These are phyloP conservation scores for Gossypium stocksii DNA, from an alignment of 345 rosid genomes.

Conservation along the genomic window DNA sequence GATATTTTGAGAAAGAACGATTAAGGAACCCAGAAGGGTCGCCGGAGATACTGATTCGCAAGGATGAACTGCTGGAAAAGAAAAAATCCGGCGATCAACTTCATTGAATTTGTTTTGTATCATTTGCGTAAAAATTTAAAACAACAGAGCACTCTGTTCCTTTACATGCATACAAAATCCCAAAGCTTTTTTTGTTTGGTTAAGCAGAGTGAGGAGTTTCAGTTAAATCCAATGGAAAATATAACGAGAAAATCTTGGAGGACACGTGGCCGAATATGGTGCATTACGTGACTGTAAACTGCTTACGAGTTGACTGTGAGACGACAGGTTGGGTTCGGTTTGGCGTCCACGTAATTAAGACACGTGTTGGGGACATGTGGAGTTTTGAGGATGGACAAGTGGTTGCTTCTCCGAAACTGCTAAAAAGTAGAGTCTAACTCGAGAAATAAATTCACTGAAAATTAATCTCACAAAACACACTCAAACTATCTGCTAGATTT, in stretches of 20 bases:
- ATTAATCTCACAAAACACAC: neutral
- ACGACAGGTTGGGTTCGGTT: constrained; percentile 6
- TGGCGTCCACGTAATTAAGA: constrained; percentile 4
- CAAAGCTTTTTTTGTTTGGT: neutral
- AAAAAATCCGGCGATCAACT: constrained; percentile 53
- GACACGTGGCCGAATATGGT: constrained; percentile 37
- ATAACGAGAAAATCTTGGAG: neutral
- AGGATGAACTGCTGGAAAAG: constrained; percentile 74
- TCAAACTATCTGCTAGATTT: too few relatives aligned
- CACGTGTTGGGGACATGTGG: constrained; percentile 39
- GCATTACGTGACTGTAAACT: neutral
- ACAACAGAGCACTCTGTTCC: constrained; percentile 1
- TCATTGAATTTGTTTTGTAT: constrained; percentile 28
- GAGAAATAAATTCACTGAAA: neutral
- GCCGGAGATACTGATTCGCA: constrained; percentile 46
- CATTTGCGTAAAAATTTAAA: constrained; percentile 20
- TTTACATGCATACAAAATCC: neutral
- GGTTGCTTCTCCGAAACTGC: constrained; percentile 31
- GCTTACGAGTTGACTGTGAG: constrained; percentile 12
- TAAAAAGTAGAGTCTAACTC: neutral
- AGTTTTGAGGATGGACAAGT: neutral
- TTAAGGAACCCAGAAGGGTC: constrained; percentile 55
- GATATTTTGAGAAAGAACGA: constrained; percentile 39
- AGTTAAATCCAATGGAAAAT: neutral
- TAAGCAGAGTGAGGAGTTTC: neutral